Evolutionary conservation across 176 grass and related monocot species (phyloP), one percentile per base, ranked within the genome.

Genomic region (Thalia dealbata): DNA sequence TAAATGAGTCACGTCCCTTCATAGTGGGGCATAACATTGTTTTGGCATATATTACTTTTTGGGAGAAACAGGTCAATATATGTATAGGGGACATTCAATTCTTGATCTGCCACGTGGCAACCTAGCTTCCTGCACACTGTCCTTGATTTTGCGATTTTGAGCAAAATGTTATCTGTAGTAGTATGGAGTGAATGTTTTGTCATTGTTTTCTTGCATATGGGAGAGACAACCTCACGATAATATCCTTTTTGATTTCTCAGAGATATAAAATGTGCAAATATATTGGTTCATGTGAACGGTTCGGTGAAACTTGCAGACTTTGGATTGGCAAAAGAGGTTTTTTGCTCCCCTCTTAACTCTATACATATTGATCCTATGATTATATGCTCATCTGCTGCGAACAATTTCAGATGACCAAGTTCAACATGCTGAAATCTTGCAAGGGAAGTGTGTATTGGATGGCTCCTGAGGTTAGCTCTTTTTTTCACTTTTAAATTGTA

Each of bases 401-500:
- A 71, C 22, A 71, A 85, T 86, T 82, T 79, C 81, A 99, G 95
- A 99, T 99, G 74, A 88, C 84, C 74, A 93, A 91, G 74, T 88
- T 95, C 50, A 93, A 99, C 69, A 78, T 74, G 61, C 77, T 99
- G 84, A 93, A 91, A 78, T 99, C 95, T 77, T 93, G 90, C 73
- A 93, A 85, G 87, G 95, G 95, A 88, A 99, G 95, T 79, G 95
- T 99, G 68, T 99, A 93, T 81, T 99, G 95, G 95, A 99, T 99
- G 95, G 90, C 95, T 74, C 95, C 95, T 19, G 95, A 99, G 95
- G 95, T 99, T 84, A 76, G 75, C 79, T 7, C 38, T 26, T 60
- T 12, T n/a, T 42, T 23, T 42, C 61, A 18, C 26, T 61, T 60
- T 38, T 26, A 61, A 61, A 42, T 16, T 21, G 28, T 21, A 11